Evolutionary conservation across 495 filamentous ascomycete genomes (phyloP).

Genomic region (Haplographium delicatum): DNA sequence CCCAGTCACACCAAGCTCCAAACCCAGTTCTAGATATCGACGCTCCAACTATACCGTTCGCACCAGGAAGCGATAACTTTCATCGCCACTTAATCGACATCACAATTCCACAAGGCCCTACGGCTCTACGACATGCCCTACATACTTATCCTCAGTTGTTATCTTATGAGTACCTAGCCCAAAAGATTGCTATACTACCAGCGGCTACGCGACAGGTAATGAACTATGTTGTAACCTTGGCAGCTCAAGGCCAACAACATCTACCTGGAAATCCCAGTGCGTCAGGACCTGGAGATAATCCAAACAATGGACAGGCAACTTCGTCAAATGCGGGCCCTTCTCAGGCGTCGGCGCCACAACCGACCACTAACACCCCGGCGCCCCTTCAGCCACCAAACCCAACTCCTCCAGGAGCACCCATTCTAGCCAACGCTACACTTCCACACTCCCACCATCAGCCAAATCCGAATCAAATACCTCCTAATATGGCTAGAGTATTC

Average conservation of each 20-base stretch:
- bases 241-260: constrained; percentile 10
- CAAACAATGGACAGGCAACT: constrained; percentile 15
- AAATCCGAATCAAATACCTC: constrained; percentile 16
- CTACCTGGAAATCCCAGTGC: not conserved
- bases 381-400: constrained; percentile 19
- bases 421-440: constrained; percentile 16
- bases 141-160: constrained; percentile 37
- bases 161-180: not conserved
- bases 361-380: not conserved
- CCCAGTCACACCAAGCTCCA: not conserved
- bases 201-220: constrained; percentile 17
- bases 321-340: not conserved
- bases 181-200: not conserved
- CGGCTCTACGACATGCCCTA: constrained; percentile 38
- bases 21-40: not conserved
- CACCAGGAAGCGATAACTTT: constrained; percentile 9
- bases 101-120: constrained; percentile 35
- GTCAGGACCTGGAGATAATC: constrained; percentile 3
- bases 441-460: constrained; percentile 12
- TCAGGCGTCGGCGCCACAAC: not conserved
- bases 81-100: constrained; percentile 19
- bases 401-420: constrained; percentile 3
- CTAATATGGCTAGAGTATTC: constrained; percentile 71
- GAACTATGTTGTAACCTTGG: constrained; percentile 34
- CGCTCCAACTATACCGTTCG: constrained; percentile 2